A percentile compares a stretch with the other conserved stretches of the same genome.
These are phyloP conservation scores for Drosera spatulata DNA, from an alignment of 179 eudicot species.

Conservation along the genomic window DNA sequence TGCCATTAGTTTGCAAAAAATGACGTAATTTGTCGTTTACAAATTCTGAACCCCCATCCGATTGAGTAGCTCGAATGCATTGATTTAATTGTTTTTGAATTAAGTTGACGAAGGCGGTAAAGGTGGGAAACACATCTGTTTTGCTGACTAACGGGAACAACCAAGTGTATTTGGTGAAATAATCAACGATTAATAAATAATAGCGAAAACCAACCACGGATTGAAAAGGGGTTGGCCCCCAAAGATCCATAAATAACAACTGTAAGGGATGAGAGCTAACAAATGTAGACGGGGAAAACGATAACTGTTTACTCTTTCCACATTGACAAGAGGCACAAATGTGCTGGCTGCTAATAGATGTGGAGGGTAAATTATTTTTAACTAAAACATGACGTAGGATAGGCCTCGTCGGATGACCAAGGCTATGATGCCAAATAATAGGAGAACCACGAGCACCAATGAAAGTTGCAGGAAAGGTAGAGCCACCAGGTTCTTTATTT, in stretches of 20 bases:
- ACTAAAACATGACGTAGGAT: too few relatives aligned
- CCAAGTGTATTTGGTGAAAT: background rate
- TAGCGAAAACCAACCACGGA: background rate
- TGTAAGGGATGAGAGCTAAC: too few relatives aligned
- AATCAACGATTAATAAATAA: conserved; percentile 5
- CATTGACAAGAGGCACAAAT: background rate
- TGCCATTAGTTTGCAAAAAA: background rate
- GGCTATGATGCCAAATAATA: too few relatives aligned
- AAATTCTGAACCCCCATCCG: conserved; percentile 5
- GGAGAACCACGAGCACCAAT: too few relatives aligned
- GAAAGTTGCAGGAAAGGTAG: background rate
- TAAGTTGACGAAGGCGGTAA: background rate
- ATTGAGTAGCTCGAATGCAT: background rate
- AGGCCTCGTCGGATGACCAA: too few relatives aligned
- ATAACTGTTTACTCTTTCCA: background rate
- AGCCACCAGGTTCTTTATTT: background rate
- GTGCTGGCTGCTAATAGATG: too few relatives aligned
- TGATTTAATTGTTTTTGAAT: background rate
- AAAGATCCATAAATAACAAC: too few relatives aligned
- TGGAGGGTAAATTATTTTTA: too few relatives aligned
- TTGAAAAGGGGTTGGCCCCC: too few relatives aligned
- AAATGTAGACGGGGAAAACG: too few relatives aligned
- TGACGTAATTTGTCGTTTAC: background rate
- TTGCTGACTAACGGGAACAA: background rate
- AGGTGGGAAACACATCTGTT: background rate